Conservation (phyloP, 139 green algal genomes). For the Micractinium conductrix region DNA sequence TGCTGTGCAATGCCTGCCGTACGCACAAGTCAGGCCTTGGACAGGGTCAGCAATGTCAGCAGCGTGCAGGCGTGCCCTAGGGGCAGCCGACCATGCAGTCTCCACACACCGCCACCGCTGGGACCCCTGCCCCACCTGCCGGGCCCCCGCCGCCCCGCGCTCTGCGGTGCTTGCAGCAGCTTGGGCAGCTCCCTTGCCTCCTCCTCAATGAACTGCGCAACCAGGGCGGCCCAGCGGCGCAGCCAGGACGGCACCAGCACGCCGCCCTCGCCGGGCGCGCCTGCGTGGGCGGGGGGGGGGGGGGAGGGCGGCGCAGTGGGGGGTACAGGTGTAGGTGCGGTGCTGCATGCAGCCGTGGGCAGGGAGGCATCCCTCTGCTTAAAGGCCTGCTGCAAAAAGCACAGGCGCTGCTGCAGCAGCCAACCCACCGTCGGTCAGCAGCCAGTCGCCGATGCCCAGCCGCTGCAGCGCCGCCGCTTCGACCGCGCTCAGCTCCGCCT, state of each 20-base stretch:
- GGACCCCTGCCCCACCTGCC: background rate
- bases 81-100: too few relatives aligned
- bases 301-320: background rate
- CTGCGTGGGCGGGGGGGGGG: background rate
- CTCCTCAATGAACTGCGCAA: constrained; percentile 66
- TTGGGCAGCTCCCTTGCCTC: constrained; percentile 52
- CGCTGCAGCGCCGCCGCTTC: constrained; percentile 61
- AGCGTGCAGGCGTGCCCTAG: too few relatives aligned
- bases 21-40: too few relatives aligned
- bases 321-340: background rate
- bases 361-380: background rate
- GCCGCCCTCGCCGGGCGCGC: background rate
- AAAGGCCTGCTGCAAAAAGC: too few relatives aligned
- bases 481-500: constrained; percentile 43
- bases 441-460: constrained; percentile 48
- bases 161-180: constrained; percentile 43
- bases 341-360: background rate
- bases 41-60: too few relatives aligned
- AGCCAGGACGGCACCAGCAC: constrained; percentile 75
- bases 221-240: constrained; percentile 76
- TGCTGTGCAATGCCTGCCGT: too few relatives aligned
- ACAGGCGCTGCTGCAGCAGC: too few relatives aligned
- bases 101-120: too few relatives aligned
- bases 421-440: constrained; percentile 41
- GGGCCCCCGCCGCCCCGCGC: background rate